Conservation (phyloP, 441 rosid genomes). For the Jatropha podagrica region DNA sequence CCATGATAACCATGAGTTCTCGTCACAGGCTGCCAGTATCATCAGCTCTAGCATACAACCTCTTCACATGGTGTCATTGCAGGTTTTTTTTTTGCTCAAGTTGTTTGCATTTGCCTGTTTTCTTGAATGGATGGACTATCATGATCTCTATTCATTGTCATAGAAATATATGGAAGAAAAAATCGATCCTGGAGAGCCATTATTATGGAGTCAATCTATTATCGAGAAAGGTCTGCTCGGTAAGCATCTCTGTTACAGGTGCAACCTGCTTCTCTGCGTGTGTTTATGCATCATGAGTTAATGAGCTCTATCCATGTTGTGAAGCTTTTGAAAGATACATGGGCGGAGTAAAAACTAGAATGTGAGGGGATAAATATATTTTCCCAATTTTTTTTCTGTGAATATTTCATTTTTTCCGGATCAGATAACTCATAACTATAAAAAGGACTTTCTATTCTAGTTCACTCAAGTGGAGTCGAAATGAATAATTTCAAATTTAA, state of each 20-base stretch:
- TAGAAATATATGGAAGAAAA: slow-evolving; percentile 46
- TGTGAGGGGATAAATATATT: no score
- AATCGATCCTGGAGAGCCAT: slow-evolving; percentile 36
- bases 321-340: neutral
- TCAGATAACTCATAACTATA: no score
- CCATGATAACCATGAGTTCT: slow-evolving; percentile 4
- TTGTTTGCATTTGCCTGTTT: neutral
- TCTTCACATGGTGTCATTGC: slow-evolving; percentile 41
- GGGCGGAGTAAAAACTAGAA: no score
- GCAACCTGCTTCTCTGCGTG: neutral
- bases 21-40: slow-evolving; percentile 46
- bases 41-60: slow-evolving; percentile 58
- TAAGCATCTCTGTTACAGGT: slow-evolving; percentile 10
- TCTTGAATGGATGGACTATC: neutral
- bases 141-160: slow-evolving; percentile 5
- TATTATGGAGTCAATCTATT: slow-evolving; percentile 31
- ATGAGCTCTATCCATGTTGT: neutral
- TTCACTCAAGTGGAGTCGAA: no score
- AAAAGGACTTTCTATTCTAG: no score
- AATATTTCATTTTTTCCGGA: no score
- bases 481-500: no score
- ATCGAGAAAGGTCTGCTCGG: slow-evolving; percentile 50
- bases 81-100: slow-evolving; percentile 30
- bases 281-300: neutral
- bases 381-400: no score